Evolutionary conservation across 495 filamentous ascomycete species (phyloP).

Genomic region (Aspergillus biplanus): DNA sequence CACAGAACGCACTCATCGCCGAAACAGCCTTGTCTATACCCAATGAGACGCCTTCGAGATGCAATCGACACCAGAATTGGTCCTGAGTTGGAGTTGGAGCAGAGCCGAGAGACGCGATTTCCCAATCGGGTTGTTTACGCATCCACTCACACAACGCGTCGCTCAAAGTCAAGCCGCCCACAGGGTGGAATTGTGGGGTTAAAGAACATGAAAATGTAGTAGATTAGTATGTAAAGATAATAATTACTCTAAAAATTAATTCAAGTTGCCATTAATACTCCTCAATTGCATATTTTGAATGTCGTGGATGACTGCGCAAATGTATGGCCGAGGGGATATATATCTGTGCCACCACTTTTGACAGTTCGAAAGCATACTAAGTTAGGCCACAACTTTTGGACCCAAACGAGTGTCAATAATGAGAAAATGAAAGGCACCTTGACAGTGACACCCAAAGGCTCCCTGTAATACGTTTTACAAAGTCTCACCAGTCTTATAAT

Average conservation of each 20-base stretch:
- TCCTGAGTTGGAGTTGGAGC: neutral
- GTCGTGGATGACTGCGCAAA: neutral
- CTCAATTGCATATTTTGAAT: neutral
- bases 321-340: neutral
- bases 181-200: neutral
- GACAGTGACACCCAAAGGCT: too few species aligned
- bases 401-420: too few species aligned
- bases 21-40: neutral
- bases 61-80: neutral
- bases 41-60: neutral
- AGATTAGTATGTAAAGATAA: neutral
- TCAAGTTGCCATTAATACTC: neutral
- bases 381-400: too few species aligned
- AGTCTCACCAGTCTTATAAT: too few species aligned
- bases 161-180: neutral
- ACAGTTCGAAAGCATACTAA: too few species aligned
- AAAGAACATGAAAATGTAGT: neutral
- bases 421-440: too few species aligned
- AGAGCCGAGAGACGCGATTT: neutral
- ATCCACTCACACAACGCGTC: neutral
- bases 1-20: too few species aligned
- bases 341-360: too few species aligned
- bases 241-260: neutral
- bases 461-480: too few species aligned
- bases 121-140: neutral